Evolutionary conservation across 2,329 filamentous ascomycete genomes (phyloP).

Genomic region (Colletotrichum filicis): DNA sequence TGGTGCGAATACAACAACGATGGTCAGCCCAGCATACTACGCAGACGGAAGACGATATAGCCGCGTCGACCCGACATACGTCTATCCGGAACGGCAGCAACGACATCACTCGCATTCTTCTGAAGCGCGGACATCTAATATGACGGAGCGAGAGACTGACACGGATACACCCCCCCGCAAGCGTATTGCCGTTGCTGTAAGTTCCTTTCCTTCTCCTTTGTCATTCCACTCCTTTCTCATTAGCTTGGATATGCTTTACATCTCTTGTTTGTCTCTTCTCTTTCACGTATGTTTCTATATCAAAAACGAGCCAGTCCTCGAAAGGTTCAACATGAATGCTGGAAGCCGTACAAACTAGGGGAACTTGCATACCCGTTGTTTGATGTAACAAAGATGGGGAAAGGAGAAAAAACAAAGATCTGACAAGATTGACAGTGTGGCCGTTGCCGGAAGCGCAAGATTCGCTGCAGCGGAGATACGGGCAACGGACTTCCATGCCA

Average conservation of each 20-base stretch:
- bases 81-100: conserved; percentile 48
- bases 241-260: conserved; percentile 45
- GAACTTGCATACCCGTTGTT: conserved; percentile 6
- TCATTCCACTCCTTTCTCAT: neutral
- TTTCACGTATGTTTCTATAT: neutral
- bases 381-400: neutral
- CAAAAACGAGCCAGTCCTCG: too few species aligned
- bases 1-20: conserved; percentile 34
- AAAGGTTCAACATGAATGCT: neutral
- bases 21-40: conserved; percentile 56
- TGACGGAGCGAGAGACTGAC: conserved; percentile 54
- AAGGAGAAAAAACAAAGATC: conserved; percentile 15
- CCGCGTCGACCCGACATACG: conserved; percentile 50
- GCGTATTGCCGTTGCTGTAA: conserved; percentile 69
- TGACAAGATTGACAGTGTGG: conserved; percentile 71
- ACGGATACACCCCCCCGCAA: conserved; percentile 62
- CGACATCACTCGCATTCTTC: conserved; percentile 48
- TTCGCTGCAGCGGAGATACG: conserved; percentile 89
- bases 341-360: conserved; percentile 3
- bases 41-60: conserved; percentile 54
- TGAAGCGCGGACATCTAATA: conserved; percentile 48
- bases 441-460: conserved; percentile 92
- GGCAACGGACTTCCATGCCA: conserved; percentile 81
- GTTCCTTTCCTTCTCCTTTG: conserved; percentile 40
- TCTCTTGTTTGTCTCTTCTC: conserved; percentile 39